A percentile compares a stretch with the other conserved stretches of the same genome.
Evolutionary conservation across 371 early-diverging fungal species (phyloP).

Genomic region (Lichtheimia ornata): DNA sequence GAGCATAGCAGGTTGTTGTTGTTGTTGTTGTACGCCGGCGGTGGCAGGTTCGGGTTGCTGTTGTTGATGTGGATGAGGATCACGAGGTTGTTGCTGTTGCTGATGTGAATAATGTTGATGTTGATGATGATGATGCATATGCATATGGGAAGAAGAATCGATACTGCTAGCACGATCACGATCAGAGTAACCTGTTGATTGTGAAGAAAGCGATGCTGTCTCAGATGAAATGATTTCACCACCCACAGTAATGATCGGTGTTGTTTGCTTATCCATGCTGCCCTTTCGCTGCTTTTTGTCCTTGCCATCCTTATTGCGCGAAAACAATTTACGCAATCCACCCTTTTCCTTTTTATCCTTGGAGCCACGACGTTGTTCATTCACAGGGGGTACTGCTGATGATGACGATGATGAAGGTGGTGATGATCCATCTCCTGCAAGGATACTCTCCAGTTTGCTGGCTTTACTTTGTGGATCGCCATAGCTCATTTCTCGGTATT

Average conservation of each 20-base stretch:
- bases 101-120: constrained; percentile 7
- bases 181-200: constrained; percentile 34
- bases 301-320: constrained; percentile 29
- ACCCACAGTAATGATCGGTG: neutral
- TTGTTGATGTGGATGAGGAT: constrained; percentile 8
- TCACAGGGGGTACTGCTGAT: neutral
- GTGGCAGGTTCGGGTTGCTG: neutral
- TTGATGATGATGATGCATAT: constrained; percentile 17
- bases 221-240: constrained; percentile 24
- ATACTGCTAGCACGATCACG: constrained; percentile 33
- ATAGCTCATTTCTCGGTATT: neutral
- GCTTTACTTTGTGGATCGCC: constrained; percentile 14
- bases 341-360: constrained; percentile 37
- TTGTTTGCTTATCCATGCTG: constrained; percentile 14
- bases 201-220: constrained; percentile 40
- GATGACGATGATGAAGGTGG: too few species aligned
- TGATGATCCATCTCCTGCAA: constrained; percentile 9
- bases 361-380: constrained; percentile 7
- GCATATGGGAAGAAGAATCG: constrained; percentile 16
- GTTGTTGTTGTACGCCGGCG: neutral
- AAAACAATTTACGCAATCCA: constrained; percentile 46
- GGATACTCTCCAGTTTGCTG: constrained; percentile 30
- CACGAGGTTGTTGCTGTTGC: constrained; percentile 16
- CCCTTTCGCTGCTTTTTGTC: constrained; percentile 30
- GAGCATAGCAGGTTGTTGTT: constrained; percentile 20